A percentile compares a stretch with the other conserved stretches of the same genome.
Conservation (phyloP, 164 flowering plant genomes). For the Magnolia kwangsiensis region DNA sequence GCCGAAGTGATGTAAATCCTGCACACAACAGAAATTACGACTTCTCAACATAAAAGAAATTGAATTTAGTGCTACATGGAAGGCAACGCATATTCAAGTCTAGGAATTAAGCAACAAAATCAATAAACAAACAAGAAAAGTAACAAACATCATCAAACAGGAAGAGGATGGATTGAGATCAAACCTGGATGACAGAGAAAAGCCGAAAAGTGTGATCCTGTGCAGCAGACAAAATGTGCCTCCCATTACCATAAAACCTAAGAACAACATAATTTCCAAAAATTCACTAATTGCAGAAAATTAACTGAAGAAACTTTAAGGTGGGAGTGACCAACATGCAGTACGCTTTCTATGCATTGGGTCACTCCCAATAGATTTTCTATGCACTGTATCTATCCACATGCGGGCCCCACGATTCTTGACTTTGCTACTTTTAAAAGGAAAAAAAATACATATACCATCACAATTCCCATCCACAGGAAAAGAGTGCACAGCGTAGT, state of each 20-base stretch:
- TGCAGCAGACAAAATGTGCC: conserved; percentile 94
- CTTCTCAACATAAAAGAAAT: neutral
- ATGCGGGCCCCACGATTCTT: no score
- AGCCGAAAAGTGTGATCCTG: conserved; percentile 98
- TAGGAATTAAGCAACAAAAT: neutral
- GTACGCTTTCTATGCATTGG: no score
- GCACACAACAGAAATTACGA: neutral
- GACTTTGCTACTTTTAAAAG: no score
- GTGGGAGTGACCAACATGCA: no score
- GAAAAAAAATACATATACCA: no score
- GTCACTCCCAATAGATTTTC: no score
- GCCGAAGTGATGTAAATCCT: no score
- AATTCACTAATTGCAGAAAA: neutral
- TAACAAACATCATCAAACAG: neutral
- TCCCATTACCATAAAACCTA: conserved; percentile 91
- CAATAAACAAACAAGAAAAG: neutral
- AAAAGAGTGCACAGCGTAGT: neutral
- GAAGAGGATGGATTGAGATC: conserved; percentile 1
- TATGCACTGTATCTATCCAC: no score
- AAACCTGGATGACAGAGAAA: conserved; percentile 85
- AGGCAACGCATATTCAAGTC: neutral
- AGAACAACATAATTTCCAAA: neutral
- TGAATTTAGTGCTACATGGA: neutral
- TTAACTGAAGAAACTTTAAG: no score
- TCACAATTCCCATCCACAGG: no score